Conservation (phyloP, 2,329 filamentous ascomycete genomes). For the Fusarium multiceps region DNA sequence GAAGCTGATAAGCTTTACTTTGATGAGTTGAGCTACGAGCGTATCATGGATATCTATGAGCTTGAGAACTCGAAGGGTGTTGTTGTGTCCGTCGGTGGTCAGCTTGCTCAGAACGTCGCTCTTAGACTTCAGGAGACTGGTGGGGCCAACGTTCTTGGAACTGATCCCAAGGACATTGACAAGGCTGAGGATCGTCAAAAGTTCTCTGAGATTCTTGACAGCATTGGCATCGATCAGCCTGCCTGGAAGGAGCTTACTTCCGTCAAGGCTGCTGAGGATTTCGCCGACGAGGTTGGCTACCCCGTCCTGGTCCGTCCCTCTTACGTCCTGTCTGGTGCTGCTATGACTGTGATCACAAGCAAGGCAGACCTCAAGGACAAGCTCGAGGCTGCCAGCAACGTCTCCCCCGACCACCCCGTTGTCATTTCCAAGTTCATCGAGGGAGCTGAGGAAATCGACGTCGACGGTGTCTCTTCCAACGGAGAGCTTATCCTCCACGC, state of each 20-base stretch:
- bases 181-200: conserved; percentile 98
- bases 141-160: conserved; percentile 90
- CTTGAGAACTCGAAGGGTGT: conserved; percentile 86
- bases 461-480: conserved; percentile 88
- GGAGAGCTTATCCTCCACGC: conserved; percentile 92
- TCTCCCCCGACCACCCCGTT: conserved; percentile 96
- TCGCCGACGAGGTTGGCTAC: conserved; percentile 87
- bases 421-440: conserved; percentile 99
- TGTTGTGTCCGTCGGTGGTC: conserved; percentile 94
- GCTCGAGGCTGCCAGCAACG: conserved; percentile 87
- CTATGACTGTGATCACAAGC: conserved; percentile 96
- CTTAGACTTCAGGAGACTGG: conserved; percentile 92
- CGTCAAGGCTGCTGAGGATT: conserved; percentile 85
- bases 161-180: conserved; percentile 93
- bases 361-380: conserved; percentile 93
- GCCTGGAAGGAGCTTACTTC: conserved; percentile 98
- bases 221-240: conserved; percentile 95
- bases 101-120: conserved; percentile 97
- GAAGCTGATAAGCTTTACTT: conserved; percentile 94
- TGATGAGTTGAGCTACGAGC: conserved; percentile 95
- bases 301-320: conserved; percentile 94
- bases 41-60: conserved; percentile 99
- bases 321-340: conserved; percentile 96
- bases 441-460: conserved; percentile 94
- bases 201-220: conserved; percentile 97